Conservation (phyloP, 768 basidiomycete species). For the Pleurotus citrinopileatus region DNA sequence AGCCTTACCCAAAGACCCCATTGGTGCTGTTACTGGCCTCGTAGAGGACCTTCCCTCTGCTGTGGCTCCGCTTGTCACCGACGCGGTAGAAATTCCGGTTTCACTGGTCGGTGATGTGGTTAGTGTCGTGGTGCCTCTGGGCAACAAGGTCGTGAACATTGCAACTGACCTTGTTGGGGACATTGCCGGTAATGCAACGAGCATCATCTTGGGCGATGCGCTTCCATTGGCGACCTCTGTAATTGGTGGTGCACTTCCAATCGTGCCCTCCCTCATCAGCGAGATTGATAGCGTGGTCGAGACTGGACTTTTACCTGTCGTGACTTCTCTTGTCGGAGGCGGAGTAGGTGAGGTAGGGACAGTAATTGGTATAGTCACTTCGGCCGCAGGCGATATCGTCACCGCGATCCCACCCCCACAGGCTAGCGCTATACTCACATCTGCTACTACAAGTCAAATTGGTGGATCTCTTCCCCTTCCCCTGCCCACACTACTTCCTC, state of each 20-base stretch:
- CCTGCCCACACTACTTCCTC: too few relatives aligned
- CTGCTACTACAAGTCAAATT: too few relatives aligned
- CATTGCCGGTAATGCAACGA: not conserved
- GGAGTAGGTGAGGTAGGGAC: not conserved
- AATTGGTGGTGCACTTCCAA: not conserved
- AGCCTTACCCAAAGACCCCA: slow-evolving; percentile 12
- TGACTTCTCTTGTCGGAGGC: not conserved
- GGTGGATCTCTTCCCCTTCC: too few relatives aligned
- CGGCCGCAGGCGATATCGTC: not conserved
- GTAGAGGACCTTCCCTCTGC: not conserved
- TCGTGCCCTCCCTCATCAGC: not conserved
- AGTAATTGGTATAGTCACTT: not conserved
- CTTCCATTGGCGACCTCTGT: not conserved
- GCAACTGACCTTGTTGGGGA: not conserved
- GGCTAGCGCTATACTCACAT: too few relatives aligned
- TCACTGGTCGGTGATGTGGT: not conserved
- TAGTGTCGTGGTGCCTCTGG: not conserved
- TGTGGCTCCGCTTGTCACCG: slow-evolving; percentile 2
- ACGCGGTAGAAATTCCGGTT: not conserved
- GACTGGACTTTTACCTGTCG: not conserved
- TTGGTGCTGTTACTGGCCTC: slow-evolving; percentile 11
- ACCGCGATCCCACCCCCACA: not conserved
- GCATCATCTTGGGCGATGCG: not conserved
- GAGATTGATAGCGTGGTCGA: not conserved
- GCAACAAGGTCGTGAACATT: not conserved